Conservation (phyloP, 768 basidiomycete species). For the Candolleomyces eurysporus region DNA sequence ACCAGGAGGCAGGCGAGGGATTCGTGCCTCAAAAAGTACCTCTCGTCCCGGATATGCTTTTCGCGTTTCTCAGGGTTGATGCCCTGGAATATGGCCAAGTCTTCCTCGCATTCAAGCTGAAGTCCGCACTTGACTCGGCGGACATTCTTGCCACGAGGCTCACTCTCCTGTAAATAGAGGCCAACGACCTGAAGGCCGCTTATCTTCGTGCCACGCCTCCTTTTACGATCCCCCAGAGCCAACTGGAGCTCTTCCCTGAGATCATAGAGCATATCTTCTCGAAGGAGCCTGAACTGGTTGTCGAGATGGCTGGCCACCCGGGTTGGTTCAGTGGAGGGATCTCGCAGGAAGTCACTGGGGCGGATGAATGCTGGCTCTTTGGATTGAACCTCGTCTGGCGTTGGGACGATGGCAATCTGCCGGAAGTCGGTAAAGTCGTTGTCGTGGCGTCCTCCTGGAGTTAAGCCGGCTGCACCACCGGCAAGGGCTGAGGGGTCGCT, state of each 20-base stretch:
- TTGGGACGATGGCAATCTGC: slow-evolving; percentile 59
- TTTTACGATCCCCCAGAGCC: slow-evolving; percentile 36
- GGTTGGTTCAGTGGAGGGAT: slow-evolving; percentile 32
- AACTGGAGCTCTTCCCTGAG: slow-evolving; percentile 55
- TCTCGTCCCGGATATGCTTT: slow-evolving; percentile 34
- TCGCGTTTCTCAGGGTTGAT: slow-evolving; percentile 33
- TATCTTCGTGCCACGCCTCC: slow-evolving; percentile 32
- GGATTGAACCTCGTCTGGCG: slow-evolving; percentile 53
- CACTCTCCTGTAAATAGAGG: slow-evolving; percentile 29
- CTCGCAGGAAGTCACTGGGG: slow-evolving; percentile 40
- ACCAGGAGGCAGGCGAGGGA: slow-evolving; percentile 52
- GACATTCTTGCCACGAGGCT: background rate
- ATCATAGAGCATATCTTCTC: slow-evolving; percentile 60
- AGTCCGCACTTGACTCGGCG: slow-evolving; percentile 37
- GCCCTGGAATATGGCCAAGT: slow-evolving; percentile 36
- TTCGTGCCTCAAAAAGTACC: slow-evolving; percentile 45
- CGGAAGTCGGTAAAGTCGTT: slow-evolving; percentile 66
- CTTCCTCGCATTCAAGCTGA: slow-evolving; percentile 30
- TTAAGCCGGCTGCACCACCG: slow-evolving; percentile 13
- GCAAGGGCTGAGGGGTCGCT: background rate
- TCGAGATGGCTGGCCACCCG: slow-evolving; percentile 54
- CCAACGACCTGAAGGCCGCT: slow-evolving; percentile 34
- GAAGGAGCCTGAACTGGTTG: too few relatives aligned
- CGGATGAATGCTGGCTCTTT: slow-evolving; percentile 48
- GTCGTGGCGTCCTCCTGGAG: slow-evolving; percentile 67